Conservation (phyloP, 2,329 filamentous ascomycete genomes). For the Fusarium sp. region DNA sequence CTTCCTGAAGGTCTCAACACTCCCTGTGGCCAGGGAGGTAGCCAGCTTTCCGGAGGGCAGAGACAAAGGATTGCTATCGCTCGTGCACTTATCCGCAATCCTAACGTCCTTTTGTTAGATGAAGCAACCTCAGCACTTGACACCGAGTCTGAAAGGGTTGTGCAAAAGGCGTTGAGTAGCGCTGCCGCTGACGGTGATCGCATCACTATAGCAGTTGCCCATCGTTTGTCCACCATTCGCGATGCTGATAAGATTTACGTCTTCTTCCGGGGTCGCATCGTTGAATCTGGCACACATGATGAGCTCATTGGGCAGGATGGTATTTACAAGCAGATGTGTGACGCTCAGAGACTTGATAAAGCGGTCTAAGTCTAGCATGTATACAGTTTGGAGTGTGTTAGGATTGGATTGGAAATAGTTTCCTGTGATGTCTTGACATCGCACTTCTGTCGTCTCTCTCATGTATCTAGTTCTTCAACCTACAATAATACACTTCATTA, state of each 20-base stretch:
- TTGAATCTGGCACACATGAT: conserved; percentile 68
- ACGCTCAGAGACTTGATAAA: conserved; percentile 52
- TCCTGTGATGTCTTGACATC: too few species aligned
- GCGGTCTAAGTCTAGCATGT: background rate
- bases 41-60: conserved; percentile 75
- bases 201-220: conserved; percentile 73
- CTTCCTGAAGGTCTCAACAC: conserved; percentile 64
- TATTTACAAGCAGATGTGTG: conserved; percentile 63
- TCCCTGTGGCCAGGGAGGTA: conserved; percentile 70
- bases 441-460: background rate
- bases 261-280: conserved; percentile 66
- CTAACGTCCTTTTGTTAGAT: conserved; percentile 37
- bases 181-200: conserved; percentile 75
- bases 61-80: conserved; percentile 76
- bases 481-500: too few species aligned
- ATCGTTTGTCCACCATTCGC: conserved; percentile 91
- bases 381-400: background rate
- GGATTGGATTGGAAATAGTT: too few species aligned
- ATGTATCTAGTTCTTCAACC: background rate
- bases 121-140: conserved; percentile 44
- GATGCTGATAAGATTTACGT: conserved; percentile 71
- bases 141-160: conserved; percentile 41
- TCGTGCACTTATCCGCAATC: conserved; percentile 62
- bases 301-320: conserved; percentile 62
- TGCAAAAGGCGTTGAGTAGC: conserved; percentile 83